Conservation (phyloP, 1,284 basidiomycete genomes). For the Sporisorium iseilematis-ciliati region DNA sequence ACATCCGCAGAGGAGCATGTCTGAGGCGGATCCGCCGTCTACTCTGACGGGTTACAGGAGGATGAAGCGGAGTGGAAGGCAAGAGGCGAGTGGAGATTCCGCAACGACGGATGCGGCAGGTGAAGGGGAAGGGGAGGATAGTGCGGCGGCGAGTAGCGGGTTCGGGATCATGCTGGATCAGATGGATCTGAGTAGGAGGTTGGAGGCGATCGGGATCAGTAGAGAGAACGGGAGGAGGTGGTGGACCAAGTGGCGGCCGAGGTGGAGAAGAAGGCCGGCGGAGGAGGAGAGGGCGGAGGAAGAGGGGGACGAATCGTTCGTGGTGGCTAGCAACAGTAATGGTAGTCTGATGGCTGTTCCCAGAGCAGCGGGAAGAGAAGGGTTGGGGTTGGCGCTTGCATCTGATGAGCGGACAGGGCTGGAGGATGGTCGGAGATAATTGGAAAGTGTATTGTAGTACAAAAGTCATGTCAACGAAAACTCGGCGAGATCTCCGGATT, state of each 20-base stretch:
- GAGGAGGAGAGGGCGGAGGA: slow-evolving; percentile 4
- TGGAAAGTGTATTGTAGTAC: too few relatives aligned
- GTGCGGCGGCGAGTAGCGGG: slow-evolving; percentile 14
- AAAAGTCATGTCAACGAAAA: too few relatives aligned
- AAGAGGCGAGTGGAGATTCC: slow-evolving; percentile 11
- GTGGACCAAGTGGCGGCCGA: slow-evolving; percentile 19
- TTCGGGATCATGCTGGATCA: slow-evolving; percentile 35
- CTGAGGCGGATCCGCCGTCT: slow-evolving; percentile 32
- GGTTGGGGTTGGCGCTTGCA: slow-evolving; percentile 3
- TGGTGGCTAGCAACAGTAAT: slow-evolving; percentile 34
- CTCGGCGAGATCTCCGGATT: too few relatives aligned
- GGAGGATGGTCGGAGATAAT: not conserved
- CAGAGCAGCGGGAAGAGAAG: not conserved
- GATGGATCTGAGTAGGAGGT: slow-evolving; percentile 24
- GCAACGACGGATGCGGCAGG: not conserved
- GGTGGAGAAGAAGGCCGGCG: slow-evolving; percentile 9
- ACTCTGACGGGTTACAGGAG: not conserved
- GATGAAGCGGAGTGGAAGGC: not conserved
- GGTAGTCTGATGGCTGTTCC: slow-evolving; percentile 37
- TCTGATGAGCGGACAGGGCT: not conserved
- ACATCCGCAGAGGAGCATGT: slow-evolving; percentile 34
- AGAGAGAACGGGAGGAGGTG: slow-evolving; percentile 8
- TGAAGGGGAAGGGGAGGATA: not conserved
- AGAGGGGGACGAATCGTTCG: not conserved
- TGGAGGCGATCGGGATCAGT: slow-evolving; percentile 25